A percentile compares a stretch with the other conserved stretches of the same genome.
Evolutionary conservation across 2,329 filamentous ascomycete species (phyloP).

Genomic region (Nectriaceae sp.): DNA sequence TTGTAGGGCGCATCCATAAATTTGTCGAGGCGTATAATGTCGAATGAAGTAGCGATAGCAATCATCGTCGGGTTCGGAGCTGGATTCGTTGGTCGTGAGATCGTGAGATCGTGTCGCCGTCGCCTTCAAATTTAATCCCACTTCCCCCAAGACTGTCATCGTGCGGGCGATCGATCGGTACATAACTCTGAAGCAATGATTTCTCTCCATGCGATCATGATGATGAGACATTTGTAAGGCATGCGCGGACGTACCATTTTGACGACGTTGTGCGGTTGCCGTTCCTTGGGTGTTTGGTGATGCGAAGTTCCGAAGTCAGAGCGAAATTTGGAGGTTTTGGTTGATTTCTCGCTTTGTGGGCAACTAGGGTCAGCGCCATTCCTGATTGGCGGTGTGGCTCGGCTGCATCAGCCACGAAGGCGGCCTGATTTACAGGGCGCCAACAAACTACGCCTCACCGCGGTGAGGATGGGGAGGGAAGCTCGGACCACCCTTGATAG

Average conservation of each 20-base stretch:
- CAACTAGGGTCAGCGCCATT: constrained; percentile 40
- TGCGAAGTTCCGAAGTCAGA: constrained; percentile 39
- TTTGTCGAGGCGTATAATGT: not conserved
- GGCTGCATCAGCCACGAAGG: constrained; percentile 25
- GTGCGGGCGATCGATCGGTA: constrained; percentile 30
- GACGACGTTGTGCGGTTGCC: constrained; percentile 47
- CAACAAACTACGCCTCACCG: constrained; percentile 22
- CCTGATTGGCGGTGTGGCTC: constrained; percentile 34
- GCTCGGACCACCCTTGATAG: constrained; percentile 23
- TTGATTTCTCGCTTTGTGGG: constrained; percentile 49
- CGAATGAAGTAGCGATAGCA: not conserved
- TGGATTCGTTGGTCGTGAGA: constrained; percentile 16
- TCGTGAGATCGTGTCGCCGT: constrained; percentile 17
- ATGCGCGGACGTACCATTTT: constrained; percentile 47
- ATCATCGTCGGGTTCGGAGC: constrained; percentile 16
- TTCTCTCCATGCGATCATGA: constrained; percentile 11
- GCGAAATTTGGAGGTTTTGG: constrained; percentile 45
- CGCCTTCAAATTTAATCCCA: constrained; percentile 28
- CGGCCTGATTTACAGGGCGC: constrained; percentile 27
- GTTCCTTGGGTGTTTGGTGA: constrained; percentile 45
- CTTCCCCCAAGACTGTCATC: constrained; percentile 31
- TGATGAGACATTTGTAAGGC: constrained; percentile 17
- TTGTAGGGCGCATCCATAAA: not conserved
- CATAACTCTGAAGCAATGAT: constrained; percentile 15
- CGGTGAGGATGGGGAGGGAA: constrained; percentile 19